These are phyloP conservation scores for Neurospora sp. DNA, from an alignment of 495 filamentous ascomycete species.

Conservation along the genomic window DNA sequence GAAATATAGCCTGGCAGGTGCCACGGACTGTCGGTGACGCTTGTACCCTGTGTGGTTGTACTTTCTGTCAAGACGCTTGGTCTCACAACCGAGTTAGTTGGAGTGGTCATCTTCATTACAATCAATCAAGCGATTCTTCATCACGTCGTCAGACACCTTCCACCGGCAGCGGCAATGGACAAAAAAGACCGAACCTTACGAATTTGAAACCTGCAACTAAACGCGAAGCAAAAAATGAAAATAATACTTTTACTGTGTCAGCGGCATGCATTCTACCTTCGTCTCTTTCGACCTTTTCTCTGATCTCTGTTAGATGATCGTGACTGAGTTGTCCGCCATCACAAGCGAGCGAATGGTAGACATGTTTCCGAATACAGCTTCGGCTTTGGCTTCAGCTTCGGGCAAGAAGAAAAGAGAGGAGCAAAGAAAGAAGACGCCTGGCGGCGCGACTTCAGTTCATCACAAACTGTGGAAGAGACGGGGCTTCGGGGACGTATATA, in stretches of 20 bases:
- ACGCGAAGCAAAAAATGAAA: neutral
- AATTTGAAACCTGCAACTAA: neutral
- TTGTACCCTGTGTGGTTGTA: neutral
- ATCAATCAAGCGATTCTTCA: neutral
- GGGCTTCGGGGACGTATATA: neutral
- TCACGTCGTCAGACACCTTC: neutral
- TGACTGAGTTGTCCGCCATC: too few relatives aligned
- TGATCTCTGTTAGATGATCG: too few relatives aligned
- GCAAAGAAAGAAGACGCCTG: neutral
- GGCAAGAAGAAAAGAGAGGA: neutral
- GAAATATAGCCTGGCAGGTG: neutral
- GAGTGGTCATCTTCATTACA: neutral
- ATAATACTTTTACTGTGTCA: neutral
- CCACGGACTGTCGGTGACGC: neutral
- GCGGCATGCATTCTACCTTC: neutral
- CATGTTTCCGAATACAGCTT: neutral
- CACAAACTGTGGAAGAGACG: neutral
- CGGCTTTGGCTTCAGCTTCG: neutral
- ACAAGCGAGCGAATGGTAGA: neutral
- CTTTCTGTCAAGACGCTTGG: neutral
- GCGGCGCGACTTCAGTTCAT: neutral
- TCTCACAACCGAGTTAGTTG: neutral
- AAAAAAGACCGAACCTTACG: neutral
- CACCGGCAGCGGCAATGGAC: neutral
- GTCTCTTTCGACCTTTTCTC: too few relatives aligned